Conservation (phyloP, 768 basidiomycete species). For the Pleurotus pulmonarius region DNA sequence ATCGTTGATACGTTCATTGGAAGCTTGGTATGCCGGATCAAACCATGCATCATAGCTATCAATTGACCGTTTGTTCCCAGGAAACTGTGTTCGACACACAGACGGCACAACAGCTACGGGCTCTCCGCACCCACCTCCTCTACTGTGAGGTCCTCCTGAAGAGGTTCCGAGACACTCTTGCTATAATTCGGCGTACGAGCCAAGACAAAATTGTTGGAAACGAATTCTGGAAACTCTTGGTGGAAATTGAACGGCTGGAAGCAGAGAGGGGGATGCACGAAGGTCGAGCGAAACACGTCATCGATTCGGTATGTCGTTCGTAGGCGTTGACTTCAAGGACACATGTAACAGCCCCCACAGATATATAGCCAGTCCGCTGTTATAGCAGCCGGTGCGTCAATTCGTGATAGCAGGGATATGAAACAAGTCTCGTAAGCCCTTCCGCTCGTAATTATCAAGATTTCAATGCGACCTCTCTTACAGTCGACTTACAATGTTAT, state of each 20-base stretch:
- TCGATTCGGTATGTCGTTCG: slow-evolving; percentile 34
- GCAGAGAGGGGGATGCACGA: slow-evolving; percentile 35
- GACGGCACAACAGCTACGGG: not conserved
- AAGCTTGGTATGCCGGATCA: too few species aligned
- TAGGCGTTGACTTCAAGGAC: not conserved
- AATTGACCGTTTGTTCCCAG: not conserved
- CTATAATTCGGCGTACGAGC: not conserved
- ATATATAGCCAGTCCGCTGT: not conserved
- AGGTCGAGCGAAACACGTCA: slow-evolving; percentile 43
- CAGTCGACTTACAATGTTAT: slow-evolving; percentile 49
- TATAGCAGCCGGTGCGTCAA: not conserved
- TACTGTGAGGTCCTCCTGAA: not conserved
- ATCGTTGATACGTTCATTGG: not conserved
- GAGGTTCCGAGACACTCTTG: not conserved
- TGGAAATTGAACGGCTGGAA: slow-evolving; percentile 50
- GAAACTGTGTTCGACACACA: not conserved
- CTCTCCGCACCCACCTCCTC: not conserved
- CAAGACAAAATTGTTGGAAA: not conserved
- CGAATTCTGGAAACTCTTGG: slow-evolving; percentile 44
- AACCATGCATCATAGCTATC: too few species aligned
- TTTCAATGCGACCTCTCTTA: too few species aligned
- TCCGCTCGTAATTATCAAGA: not conserved
- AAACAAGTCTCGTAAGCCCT: slow-evolving; percentile 30
- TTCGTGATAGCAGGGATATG: slow-evolving; percentile 40
- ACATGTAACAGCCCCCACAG: not conserved